Percentiles rank a stretch among this genome's conserved stretches.
Evolutionary conservation across 2,329 filamentous ascomycete genomes (phyloP).

Genomic region (Aspergillus versicolor): DNA sequence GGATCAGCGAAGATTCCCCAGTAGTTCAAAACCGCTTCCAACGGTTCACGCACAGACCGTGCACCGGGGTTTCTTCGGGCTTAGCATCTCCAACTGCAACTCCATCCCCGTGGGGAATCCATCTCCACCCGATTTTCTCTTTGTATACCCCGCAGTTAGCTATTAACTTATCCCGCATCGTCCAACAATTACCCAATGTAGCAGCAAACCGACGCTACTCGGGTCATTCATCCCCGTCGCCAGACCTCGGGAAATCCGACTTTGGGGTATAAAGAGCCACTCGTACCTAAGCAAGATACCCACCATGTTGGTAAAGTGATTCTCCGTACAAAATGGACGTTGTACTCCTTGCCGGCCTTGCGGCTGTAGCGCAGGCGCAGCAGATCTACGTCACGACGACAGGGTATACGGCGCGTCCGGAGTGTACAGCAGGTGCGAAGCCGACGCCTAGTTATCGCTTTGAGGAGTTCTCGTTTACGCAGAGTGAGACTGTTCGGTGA

Average conservation of each 20-base stretch:
- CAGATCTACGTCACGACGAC: background rate
- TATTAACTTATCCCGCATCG: too few species aligned
- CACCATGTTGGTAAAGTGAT: too few species aligned
- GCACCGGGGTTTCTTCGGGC: background rate
- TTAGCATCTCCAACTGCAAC: background rate
- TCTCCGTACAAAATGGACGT: background rate
- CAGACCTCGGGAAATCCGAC: too few species aligned
- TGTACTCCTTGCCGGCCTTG: background rate
- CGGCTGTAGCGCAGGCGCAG: background rate
- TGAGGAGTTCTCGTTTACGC: background rate
- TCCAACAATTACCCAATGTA: too few species aligned
- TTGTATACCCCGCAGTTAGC: too few species aligned
- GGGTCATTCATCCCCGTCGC: too few species aligned
- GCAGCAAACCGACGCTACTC: too few species aligned
- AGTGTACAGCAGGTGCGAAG: background rate
- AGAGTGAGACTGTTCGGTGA: slow-evolving; percentile 2
- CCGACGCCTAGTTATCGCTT: background rate
- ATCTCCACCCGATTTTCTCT: background rate
- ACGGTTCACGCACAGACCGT: background rate
- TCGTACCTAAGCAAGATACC: too few species aligned
- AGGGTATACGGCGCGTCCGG: background rate
- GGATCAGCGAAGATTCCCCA: too few species aligned
- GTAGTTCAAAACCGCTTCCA: too few species aligned
- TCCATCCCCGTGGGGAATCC: background rate
- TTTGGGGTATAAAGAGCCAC: too few species aligned